phyloP scores from a whole-genome alignment of 305 asterid genomes.

The Fraxinus nigra region DNA sequence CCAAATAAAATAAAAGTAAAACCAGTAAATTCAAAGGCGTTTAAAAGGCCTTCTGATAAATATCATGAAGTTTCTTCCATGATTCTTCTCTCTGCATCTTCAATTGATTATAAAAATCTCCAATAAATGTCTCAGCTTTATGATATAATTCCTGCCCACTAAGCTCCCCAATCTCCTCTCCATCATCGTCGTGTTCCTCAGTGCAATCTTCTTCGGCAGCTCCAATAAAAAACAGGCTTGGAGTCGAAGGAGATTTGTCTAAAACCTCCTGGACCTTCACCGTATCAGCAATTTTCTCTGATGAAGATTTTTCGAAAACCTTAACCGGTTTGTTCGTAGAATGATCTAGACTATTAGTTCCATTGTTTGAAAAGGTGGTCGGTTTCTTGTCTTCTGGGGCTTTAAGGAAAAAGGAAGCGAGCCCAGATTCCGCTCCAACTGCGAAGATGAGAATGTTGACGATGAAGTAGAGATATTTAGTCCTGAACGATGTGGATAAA shows the following conservation, averaged over 20 bases:
- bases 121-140: constrained; percentile 66
- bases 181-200: constrained; percentile 9
- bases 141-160: constrained; percentile 48
- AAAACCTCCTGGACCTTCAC: background rate
- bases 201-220: constrained; percentile 13
- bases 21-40: background rate
- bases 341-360: background rate
- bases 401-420: constrained; percentile 44
- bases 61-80: constrained; percentile 38
- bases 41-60: constrained; percentile 35
- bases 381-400: constrained; percentile 25
- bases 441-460: constrained; percentile 53
- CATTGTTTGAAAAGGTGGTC: background rate
- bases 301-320: constrained; percentile 16
- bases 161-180: constrained; percentile 22
- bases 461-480: constrained; percentile 50
- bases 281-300: constrained; percentile 21
- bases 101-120: constrained; percentile 59
- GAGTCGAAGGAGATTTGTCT: constrained; percentile 27
- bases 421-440: constrained; percentile 69
- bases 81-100: constrained; percentile 75
- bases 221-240: constrained; percentile 49
- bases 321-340: background rate
- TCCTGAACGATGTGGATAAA: constrained; percentile 42
- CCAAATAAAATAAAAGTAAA: background rate